Percentiles rank a stretch among this genome's conserved stretches.
Conservation (phyloP, 2,329 filamentous ascomycete species). For the Thermomyces lanuginosus region DNA sequence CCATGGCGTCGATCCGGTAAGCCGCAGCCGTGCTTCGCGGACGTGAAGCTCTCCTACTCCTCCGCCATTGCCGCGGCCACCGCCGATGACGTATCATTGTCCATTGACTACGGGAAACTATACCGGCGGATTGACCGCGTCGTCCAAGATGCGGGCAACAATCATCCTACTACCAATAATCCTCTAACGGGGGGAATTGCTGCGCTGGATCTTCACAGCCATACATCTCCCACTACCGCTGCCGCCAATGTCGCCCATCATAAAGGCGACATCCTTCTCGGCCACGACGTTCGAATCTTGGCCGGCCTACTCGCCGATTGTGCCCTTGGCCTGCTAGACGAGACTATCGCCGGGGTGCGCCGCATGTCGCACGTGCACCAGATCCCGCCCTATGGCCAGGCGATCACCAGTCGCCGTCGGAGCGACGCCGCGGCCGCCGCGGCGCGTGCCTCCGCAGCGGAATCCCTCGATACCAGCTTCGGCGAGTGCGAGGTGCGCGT, state of each 20-base stretch:
- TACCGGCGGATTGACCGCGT: conserved; percentile 26
- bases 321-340: conserved; percentile 19
- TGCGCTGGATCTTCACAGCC: conserved; percentile 4
- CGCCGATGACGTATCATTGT: conserved; percentile 29
- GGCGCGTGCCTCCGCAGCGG: conserved; percentile 2
- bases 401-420: conserved; percentile 6
- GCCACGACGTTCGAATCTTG: conserved; percentile 21
- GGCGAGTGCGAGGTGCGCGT: conserved; percentile 23
- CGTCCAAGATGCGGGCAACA: conserved; percentile 15
- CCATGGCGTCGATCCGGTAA: conserved; percentile 31
- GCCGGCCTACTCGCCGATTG: conserved; percentile 20
- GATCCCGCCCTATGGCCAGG: conserved; percentile 9
- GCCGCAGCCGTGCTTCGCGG: conserved; percentile 29
- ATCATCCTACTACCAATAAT: no score
- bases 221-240: conserved; percentile 5
- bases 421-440: conserved; percentile 9
- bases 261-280: conserved; percentile 16
- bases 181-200: no score
- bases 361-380: conserved; percentile 18
- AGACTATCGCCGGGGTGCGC: conserved; percentile 20
- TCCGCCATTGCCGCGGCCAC: conserved; percentile 25
- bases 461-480: conserved; percentile 15
- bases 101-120: conserved; percentile 33
- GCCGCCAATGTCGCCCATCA: conserved; percentile 13
- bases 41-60: conserved; percentile 28